Conservation (phyloP, 805 yeast species). For the Yarrowia divulgata region DNA sequence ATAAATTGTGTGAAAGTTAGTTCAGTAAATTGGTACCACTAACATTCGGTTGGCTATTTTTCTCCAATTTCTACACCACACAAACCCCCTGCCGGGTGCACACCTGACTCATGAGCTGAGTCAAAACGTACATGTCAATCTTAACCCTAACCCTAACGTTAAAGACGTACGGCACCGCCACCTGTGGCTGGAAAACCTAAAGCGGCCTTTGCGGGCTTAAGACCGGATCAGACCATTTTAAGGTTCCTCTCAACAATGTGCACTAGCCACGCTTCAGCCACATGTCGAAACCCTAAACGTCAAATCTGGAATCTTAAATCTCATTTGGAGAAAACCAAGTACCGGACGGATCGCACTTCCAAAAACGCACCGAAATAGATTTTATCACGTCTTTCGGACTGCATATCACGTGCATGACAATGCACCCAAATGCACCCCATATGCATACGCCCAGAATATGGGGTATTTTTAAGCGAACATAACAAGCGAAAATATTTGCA, state of each 20-base stretch:
- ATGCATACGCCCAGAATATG: neutral
- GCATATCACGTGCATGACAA: neutral
- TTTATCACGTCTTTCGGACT: neutral
- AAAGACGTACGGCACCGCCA: constrained; percentile 14
- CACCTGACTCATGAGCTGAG: constrained; percentile 24
- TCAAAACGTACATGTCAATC: neutral
- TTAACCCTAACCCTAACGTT: neutral
- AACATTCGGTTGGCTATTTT: too few relatives aligned
- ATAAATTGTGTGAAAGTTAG: too few relatives aligned
- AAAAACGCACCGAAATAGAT: neutral
- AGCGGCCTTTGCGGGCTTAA: constrained; percentile 5
- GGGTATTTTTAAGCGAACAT: constrained; percentile 21
- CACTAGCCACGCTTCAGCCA: constrained; percentile 25
- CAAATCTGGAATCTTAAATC: neutral
- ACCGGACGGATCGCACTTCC: constrained; percentile 8
- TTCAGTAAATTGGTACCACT: too few relatives aligned
- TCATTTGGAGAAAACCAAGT: neutral
- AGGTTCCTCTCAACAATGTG: neutral
- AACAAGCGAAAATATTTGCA: constrained; percentile 12
- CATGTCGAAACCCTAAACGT: neutral
- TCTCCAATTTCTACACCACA: too few relatives aligned
- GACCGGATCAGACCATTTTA: constrained; percentile 9
- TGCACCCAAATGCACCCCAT: neutral
- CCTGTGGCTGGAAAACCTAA: constrained; percentile 7
- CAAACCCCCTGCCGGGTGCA: too few relatives aligned